Evolutionary conservation across 305 asterid species (phyloP).

Genomic region (Solanum hybrid): DNA sequence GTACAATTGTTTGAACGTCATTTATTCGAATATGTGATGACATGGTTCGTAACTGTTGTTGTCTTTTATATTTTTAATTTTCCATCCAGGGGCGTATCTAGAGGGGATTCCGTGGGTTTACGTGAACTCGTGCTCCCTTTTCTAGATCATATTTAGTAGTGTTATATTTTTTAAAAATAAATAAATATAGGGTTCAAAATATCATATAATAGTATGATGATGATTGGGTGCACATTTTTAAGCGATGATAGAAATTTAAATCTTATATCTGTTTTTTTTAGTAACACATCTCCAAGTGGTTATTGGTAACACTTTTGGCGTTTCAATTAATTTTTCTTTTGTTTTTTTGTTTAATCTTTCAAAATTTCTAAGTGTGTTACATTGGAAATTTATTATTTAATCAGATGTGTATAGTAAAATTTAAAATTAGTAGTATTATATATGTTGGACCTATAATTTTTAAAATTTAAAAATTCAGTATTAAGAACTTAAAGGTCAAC

Average conservation of each 20-base stretch:
- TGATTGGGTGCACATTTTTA: background rate
- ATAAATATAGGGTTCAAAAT: too few relatives aligned
- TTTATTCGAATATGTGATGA: background rate
- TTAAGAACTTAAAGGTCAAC: background rate
- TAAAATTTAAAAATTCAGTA: too few relatives aligned
- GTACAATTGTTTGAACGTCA: background rate
- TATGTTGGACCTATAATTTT: background rate
- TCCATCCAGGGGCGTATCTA: background rate
- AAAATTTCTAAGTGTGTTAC: background rate
- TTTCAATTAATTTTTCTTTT: background rate
- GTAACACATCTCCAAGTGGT: background rate
- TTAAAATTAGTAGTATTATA: background rate
- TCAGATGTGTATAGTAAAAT: background rate
- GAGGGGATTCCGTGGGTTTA: background rate
- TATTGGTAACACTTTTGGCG: background rate
- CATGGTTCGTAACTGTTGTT: background rate
- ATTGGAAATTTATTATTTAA: too few relatives aligned
- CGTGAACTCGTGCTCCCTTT: too few relatives aligned
- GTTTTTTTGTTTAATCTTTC: background rate
- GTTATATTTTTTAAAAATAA: too few relatives aligned
- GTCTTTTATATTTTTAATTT: too few relatives aligned
- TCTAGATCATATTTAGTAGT: background rate
- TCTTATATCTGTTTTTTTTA: too few relatives aligned
- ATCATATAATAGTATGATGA: background rate
- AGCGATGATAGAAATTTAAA: background rate